A percentile compares a stretch with the other conserved stretches of the same genome.
Evolutionary conservation across 768 basidiomycete species (phyloP).

Genomic region (Lactarius evosmus): DNA sequence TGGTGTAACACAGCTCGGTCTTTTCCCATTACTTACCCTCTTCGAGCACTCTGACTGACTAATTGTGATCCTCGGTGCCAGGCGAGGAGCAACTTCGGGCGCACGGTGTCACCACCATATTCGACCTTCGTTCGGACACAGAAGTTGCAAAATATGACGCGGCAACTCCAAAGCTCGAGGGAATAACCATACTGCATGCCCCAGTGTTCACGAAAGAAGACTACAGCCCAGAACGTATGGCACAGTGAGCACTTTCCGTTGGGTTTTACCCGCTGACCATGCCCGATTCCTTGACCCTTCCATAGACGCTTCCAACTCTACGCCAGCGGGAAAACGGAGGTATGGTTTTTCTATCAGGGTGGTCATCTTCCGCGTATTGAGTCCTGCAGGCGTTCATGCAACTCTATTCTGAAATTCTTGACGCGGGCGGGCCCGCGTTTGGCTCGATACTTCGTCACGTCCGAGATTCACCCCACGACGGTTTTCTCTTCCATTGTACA

Average conservation of each 20-base stretch:
- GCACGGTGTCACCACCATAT: conserved; percentile 65
- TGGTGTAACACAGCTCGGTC: conserved; percentile 65
- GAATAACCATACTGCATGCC: conserved; percentile 54
- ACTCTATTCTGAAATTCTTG: conserved; percentile 76
- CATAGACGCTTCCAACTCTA: conserved; percentile 67
- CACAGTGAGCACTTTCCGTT: conserved; percentile 61
- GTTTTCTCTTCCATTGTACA: conserved; percentile 75
- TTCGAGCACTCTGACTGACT: neutral
- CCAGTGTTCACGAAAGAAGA: conserved; percentile 70
- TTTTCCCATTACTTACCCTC: conserved; percentile 10
- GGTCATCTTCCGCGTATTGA: neutral
- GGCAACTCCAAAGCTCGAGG: conserved; percentile 61
- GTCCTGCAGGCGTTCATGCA: conserved; percentile 67
- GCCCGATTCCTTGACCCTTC: neutral
- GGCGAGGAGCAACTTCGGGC: conserved; percentile 55
- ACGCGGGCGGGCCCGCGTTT: conserved; percentile 66
- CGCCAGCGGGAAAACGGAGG: conserved; percentile 78
- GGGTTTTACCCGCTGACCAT: conserved; percentile 8
- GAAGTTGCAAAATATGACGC: conserved; percentile 73
- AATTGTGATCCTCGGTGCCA: conserved; percentile 30
- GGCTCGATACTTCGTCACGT: conserved; percentile 71
- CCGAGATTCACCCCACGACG: conserved; percentile 61
- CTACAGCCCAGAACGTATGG: conserved; percentile 81
- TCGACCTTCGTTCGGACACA: conserved; percentile 76
- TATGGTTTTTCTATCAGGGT: conserved; percentile 30